Percentiles rank a stretch among this genome's conserved stretches.
Conservation (phyloP, 345 rosid genomes). For the Gossypium anomalum region DNA sequence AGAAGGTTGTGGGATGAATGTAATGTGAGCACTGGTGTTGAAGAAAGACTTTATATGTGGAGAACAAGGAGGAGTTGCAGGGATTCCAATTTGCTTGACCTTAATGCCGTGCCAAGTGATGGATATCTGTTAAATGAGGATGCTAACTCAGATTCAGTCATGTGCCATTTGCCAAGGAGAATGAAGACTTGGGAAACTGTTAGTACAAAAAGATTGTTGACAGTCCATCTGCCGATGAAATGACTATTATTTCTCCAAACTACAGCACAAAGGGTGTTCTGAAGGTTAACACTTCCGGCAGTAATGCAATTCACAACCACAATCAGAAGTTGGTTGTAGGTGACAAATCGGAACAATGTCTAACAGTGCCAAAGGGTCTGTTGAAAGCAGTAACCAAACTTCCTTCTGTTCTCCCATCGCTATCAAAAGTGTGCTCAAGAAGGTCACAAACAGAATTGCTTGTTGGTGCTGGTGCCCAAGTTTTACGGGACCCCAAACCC, state of each 20-base stretch:
- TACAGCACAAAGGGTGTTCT: slow-evolving; percentile 35
- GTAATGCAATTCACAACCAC: slow-evolving; percentile 22
- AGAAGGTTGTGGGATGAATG: slow-evolving; percentile 39
- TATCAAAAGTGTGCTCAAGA: slow-evolving; percentile 25
- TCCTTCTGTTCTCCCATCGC: slow-evolving; percentile 28
- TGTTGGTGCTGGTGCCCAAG: slow-evolving; percentile 22
- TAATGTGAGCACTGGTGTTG: slow-evolving; percentile 24
- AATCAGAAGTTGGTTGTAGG: slow-evolving; percentile 24
- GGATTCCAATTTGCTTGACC: slow-evolving; percentile 42
- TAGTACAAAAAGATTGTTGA: slow-evolving; percentile 19
- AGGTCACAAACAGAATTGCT: slow-evolving; percentile 21
- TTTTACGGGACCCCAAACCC: slow-evolving; percentile 26
- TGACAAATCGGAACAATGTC: slow-evolving; percentile 21
- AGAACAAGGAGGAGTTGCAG: slow-evolving; percentile 30
- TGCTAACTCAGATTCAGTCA: slow-evolving; percentile 20
- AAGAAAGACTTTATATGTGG: slow-evolving; percentile 44
- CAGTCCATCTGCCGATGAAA: slow-evolving; percentile 19
- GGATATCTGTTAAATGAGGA: slow-evolving; percentile 31
- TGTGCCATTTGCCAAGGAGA: slow-evolving; percentile 21
- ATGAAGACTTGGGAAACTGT: slow-evolving; percentile 25
- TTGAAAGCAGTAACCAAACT: slow-evolving; percentile 47
- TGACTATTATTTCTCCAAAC: slow-evolving; percentile 23
- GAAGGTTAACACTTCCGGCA: slow-evolving; percentile 35
- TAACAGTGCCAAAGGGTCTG: slow-evolving; percentile 47
- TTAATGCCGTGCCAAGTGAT: slow-evolving; percentile 48